Evolutionary conservation across 176 grass and related monocot genomes (phyloP).

Genomic region (Poa pratensis): DNA sequence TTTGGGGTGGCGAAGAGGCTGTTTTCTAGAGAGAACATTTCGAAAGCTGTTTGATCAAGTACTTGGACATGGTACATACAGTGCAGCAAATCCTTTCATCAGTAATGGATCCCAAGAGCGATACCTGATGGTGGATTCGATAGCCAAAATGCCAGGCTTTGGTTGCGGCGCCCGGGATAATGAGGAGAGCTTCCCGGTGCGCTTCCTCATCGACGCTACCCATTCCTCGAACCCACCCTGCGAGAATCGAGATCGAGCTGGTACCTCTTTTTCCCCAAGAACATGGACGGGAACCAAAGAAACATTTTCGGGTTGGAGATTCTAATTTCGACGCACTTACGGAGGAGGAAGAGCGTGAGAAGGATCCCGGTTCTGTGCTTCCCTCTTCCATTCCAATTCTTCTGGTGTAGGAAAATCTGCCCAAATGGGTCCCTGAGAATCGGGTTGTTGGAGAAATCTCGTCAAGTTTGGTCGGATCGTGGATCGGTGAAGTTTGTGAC

Average conservation of each 20-base stretch:
- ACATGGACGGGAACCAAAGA: neutral
- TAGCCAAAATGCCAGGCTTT: conserved; percentile 23
- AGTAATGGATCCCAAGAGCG: neutral
- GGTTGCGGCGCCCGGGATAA: neutral
- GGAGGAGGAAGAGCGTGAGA: conserved; percentile 54
- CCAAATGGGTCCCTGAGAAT: neutral
- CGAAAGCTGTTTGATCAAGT: neutral
- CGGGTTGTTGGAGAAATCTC: conserved; percentile 26
- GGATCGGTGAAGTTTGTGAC: conserved; percentile 32
- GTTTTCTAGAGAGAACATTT: neutral
- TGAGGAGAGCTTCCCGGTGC: conserved; percentile 37
- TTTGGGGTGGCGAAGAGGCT: neutral
- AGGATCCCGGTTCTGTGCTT: conserved; percentile 36
- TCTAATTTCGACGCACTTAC: conserved; percentile 39
- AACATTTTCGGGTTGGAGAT: neutral
- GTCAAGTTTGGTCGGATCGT: neutral
- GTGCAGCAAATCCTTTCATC: conserved; percentile 6
- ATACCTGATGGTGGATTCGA: conserved; percentile 45
- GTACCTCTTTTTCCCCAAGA: neutral
- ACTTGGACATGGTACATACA: neutral
- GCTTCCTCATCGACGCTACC: conserved; percentile 56
- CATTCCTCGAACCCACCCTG: conserved; percentile 71
- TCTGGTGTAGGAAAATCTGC: neutral
- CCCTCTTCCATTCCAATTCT: conserved; percentile 43
- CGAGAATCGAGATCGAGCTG: conserved; percentile 22